Base-by-base conservation (phyloP, 176 grass and related monocot species). In the Stipa capillata region DNA sequence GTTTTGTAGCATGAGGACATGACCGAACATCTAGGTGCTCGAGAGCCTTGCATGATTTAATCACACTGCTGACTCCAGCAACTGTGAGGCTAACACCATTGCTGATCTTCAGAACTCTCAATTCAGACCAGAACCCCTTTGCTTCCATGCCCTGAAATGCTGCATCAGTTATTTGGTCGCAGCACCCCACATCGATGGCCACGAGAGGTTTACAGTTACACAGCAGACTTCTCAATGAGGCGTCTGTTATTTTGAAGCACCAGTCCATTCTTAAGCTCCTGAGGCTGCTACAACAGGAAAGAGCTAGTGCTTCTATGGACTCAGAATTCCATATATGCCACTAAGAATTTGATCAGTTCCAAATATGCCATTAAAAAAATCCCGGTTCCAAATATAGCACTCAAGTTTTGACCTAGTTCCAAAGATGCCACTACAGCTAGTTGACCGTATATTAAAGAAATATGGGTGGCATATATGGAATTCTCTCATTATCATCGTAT, bases 121-220 rank as follows among this genome's bases (percentile, higher is more conserved):
- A 18, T 64, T 70, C 47, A 3, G 86, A 93, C 56, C 48, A 44
- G 57, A 91, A 89, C 13, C 13, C 74, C 31, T 70, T 73, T 35
- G 73, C 24, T 53, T 66, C 43, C 8, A 80, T 69, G 4, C 63
- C 37, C 52, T 50, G 76, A 77, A 98, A 98, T 83, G 90, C 82
- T 10, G 51, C 60, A 61, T 91, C 92, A 0, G 90, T 94, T 69
- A 91, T 80, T 39, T 92, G 89, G 50, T 92, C 76, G 32, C 93
- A 97, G 52, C 75, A 93, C 24, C 88, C 90, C 8, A 97, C 87
- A 63, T 98, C 92, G 61, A 98, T 83, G 34, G 92, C 95, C 8
- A 85, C 63, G 53, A 98, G 89, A 67, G 78, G 65, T 77, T 81
- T 85, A 78, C 90, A 98, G 7, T 89, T 94, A 20, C 65, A 80